Base-by-base conservation (phyloP, 176 grass and related monocot species). In the Juncus effusus region DNA sequence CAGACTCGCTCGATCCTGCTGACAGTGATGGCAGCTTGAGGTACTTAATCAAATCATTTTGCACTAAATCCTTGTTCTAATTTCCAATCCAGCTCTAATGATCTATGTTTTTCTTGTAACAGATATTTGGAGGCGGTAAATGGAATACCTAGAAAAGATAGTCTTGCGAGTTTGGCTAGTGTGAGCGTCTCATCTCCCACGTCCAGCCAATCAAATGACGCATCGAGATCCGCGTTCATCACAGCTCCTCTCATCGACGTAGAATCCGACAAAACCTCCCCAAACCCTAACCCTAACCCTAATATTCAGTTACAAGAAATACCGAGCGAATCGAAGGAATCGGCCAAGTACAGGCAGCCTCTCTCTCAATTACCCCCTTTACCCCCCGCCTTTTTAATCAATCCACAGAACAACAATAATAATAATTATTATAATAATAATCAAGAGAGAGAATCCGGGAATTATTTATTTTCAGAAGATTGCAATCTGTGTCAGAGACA, bases 281-380 rank as follows among this genome's bases (percentile, higher is more conserved):
- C 53, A 13, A 72, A 36, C 15, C 15, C 54, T 10, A 72, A 47
- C 44, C 39, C 69, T 47, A 72, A 36, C 15, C 15, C 54, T 10
- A 72, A 53, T 38, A 53, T 55, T n/a, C 55, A 72, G 42, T 59
- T 72, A n/a, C 69, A 59, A 45, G 54, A 72, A 10, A 42, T 72
- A 38, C 58, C 69, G 28, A 59, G 42, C 3, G 69, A 72, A 72
- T 51, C 38, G n/a, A 72, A 72, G 4, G 95, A 99, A 70, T 54
- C 79, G 1, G 2, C 72, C 41, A 99, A 70, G 62, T 94, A 85
- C 67, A 19, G 76, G 54, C 89, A 99, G 76, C 95, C 95, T 4
- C 75, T 97, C 13, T 97, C 94, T 4, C 85, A 99, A 84, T 80
- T 94, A 38, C 89, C 95, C 6, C 95, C 95, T 49, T 85, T 99